Base-by-base conservation (phyloP, 768 basidiomycete genomes). In the Lactarius evosmus region DNA sequence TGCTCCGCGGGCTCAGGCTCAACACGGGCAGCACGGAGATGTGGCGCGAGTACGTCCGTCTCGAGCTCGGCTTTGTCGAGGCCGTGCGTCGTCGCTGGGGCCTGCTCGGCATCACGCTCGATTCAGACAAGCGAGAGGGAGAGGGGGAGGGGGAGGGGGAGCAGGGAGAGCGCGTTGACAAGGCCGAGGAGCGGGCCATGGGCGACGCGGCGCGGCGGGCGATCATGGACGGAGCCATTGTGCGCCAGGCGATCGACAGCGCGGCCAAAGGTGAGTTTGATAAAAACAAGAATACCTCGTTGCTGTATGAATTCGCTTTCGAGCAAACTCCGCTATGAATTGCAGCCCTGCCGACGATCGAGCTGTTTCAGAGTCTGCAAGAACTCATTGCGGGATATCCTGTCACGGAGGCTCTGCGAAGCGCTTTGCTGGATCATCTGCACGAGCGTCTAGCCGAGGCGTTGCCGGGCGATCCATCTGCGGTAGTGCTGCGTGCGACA, bases 21-120 rank as follows among this genome's bases (percentile, higher is more conserved):
- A 88, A 93, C 68, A 77, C 80, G 14, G 83, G 87, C 58, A 90
- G 85, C 66, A 74, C 82, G 34, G 85, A 87, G 61, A 78, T 98
- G 74, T 98, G 95, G 95, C 79, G 80, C 25, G 94, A 95, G 74
- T 96, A 95, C 72, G 85, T 93, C 67, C 86, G 86, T 72, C 92
- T 97, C 84, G 95, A 98, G 73, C 76, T 95, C 5, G 86, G 86
- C 2, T 96, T 92, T 74, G 78, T 93, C 8, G 93, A 96, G 76
- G 84, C 83, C 16, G 76, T 95, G 54, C 78, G 90, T 41, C 77
- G 90, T 67, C 80, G 94, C 57, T 94, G 92, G 93, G 84, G 79
- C 51, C 78, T 91, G 8, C 78, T 96, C 22, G 94, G 93, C 8
- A 87, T 95, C 57, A 38, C 63, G 29, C 57, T 69, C 25, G 72